These are phyloP conservation scores for Phytophthora foliorum DNA, from an alignment of 352 stramenopile species.

Conservation along the genomic window DNA sequence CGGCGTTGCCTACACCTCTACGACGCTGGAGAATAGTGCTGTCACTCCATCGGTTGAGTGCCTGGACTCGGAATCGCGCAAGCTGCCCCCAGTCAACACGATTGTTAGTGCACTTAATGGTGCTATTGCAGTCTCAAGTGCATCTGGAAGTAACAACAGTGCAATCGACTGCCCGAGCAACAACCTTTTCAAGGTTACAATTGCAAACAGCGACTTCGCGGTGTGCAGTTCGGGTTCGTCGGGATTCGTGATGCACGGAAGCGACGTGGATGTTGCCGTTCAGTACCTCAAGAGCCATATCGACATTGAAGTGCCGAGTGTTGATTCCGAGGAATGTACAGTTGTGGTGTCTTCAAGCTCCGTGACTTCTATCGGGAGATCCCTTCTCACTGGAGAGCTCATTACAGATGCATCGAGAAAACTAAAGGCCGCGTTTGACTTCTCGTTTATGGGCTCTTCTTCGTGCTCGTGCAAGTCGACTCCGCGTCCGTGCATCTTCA, in stretches of 20 bases:
- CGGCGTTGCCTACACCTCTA: conserved; percentile 30
- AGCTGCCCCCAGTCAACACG: conserved; percentile 25
- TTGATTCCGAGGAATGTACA: not conserved
- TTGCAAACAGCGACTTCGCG: conserved; percentile 17
- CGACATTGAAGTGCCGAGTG: conserved; percentile 8
- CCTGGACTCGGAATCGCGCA: conserved; percentile 18
- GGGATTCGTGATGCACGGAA: conserved; percentile 24
- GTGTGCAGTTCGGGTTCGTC: conserved; percentile 24
- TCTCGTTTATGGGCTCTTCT: conserved; percentile 15
- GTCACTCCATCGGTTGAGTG: conserved; percentile 14
- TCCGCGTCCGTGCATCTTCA: conserved; percentile 30
- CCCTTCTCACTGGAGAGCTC: conserved; percentile 12
- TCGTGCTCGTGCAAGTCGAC: conserved; percentile 30
- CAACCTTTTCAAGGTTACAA: conserved; percentile 6
- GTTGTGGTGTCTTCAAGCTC: not conserved
- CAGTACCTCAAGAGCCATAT: conserved; percentile 23
- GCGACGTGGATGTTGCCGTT: conserved; percentile 32
- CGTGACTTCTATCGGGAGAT: conserved; percentile 23
- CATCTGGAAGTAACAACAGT: not conserved
- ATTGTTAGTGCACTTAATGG: conserved; percentile 25
- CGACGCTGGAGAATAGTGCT: conserved; percentile 2
- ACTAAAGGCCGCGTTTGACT: conserved; percentile 27
- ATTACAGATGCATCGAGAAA: not conserved
- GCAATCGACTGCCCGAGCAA: conserved; percentile 1
- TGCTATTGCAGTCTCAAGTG: conserved; percentile 11